These are phyloP conservation scores for Liriodendron chinense DNA, from an alignment of 164 flowering plant species.

Conservation along the genomic window DNA sequence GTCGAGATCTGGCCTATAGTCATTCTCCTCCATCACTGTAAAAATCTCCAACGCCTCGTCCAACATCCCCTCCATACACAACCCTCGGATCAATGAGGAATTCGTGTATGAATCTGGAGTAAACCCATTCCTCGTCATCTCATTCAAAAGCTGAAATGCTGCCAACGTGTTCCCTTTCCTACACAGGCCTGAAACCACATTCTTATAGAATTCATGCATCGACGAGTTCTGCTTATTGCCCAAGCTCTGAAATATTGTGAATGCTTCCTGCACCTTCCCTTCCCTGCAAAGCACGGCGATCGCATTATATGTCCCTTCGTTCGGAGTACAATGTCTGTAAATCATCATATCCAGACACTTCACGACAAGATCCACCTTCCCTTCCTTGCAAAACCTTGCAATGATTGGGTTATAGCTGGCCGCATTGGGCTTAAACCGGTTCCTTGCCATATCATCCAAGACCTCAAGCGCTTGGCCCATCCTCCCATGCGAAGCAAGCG, in stretches of 20 bases:
- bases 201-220: slow-evolving; percentile 53
- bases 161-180: slow-evolving; percentile 75
- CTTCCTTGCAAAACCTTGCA: slow-evolving; percentile 61
- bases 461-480: slow-evolving; percentile 61
- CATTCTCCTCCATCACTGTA: slow-evolving; percentile 61
- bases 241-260: slow-evolving; percentile 60
- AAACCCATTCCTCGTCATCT: slow-evolving; percentile 73
- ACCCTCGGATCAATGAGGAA: slow-evolving; percentile 76
- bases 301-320: slow-evolving; percentile 85
- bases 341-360: slow-evolving; percentile 72
- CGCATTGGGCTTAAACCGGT: slow-evolving; percentile 50
- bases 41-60: slow-evolving; percentile 65
- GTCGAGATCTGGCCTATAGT: slow-evolving; percentile 47
- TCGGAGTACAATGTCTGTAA: slow-evolving; percentile 44
- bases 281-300: slow-evolving; percentile 62
- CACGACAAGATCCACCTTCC: slow-evolving; percentile 53
- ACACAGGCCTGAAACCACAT: slow-evolving; percentile 69
- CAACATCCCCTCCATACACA: slow-evolving; percentile 82
- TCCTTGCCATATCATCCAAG: slow-evolving; percentile 56
- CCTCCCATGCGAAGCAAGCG: slow-evolving; percentile 64
- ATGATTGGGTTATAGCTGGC: slow-evolving; percentile 79
- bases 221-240: slow-evolving; percentile 51
- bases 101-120: slow-evolving; percentile 70
- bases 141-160: slow-evolving; percentile 71
- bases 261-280: slow-evolving; percentile 69